phyloP scores from a whole-genome alignment of 257 asterid genomes.

The Gynochthodes officinalis region DNA sequence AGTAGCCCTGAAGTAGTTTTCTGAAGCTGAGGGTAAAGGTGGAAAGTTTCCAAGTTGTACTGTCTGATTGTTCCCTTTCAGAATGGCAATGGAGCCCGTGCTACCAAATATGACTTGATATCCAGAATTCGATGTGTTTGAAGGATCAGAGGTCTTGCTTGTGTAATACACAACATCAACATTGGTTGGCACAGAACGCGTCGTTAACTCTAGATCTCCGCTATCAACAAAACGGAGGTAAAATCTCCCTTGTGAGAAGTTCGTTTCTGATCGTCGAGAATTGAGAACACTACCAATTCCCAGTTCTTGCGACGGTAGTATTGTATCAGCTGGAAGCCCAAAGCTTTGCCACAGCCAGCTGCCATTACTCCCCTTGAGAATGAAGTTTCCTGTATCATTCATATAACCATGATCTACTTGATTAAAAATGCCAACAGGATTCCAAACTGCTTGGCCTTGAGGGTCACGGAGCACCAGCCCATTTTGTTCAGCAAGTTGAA shows the following conservation, averaged over 20 bases:
- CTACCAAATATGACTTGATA: slow-evolving; percentile 26
- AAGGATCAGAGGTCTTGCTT: slow-evolving; percentile 28
- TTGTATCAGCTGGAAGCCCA: slow-evolving; percentile 29
- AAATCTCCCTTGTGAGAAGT: slow-evolving; percentile 47
- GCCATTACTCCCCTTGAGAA: slow-evolving; percentile 22
- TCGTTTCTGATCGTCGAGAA: slow-evolving; percentile 18
- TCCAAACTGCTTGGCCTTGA: slow-evolving; percentile 27
- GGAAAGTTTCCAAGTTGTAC: neutral
- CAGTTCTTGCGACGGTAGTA: slow-evolving; percentile 32
- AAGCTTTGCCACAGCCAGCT: slow-evolving; percentile 52
- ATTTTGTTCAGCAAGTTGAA: slow-evolving; percentile 20
- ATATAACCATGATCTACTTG: slow-evolving; percentile 31
- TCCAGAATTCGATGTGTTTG: slow-evolving; percentile 32
- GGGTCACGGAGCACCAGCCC: slow-evolving; percentile 48
- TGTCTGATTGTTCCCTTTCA: slow-evolving; percentile 23
- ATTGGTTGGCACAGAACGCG: slow-evolving; percentile 20
- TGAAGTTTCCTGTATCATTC: slow-evolving; percentile 58
- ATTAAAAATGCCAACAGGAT: neutral
- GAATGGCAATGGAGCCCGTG: slow-evolving; percentile 24
- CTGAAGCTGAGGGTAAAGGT: slow-evolving; percentile 20
- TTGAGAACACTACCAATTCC: slow-evolving; percentile 12
- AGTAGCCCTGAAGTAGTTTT: slow-evolving; percentile 39
- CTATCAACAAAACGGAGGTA: slow-evolving; percentile 24
- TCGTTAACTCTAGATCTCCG: slow-evolving; percentile 40
- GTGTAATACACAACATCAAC: slow-evolving; percentile 42